phyloP scores from a whole-genome alignment of 2,329 filamentous ascomycete species.

The Hymenoscyphus occultus region DNA sequence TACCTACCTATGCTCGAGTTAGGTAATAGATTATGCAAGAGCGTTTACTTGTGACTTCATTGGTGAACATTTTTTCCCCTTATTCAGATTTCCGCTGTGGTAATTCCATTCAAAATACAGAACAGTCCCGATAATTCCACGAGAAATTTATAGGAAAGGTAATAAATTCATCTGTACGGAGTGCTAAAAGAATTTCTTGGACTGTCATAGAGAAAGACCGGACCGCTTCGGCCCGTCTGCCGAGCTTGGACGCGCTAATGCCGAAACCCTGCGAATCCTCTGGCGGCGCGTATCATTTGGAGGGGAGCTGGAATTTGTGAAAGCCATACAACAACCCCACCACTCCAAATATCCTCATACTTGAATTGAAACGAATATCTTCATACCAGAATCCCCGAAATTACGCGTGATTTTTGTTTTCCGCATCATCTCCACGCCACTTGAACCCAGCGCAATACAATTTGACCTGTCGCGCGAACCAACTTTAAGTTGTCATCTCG shows the following conservation, averaged over 20 bases:
- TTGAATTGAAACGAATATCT: not conserved
- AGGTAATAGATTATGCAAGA: too few relatives aligned
- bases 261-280: not conserved
- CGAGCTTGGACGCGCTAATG: not conserved
- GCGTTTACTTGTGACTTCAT: too few relatives aligned
- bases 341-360: not conserved
- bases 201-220: not conserved
- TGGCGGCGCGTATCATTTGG: not conserved
- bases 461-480: not conserved
- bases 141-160: too few relatives aligned
- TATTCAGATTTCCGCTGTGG: too few relatives aligned
- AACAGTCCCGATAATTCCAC: too few relatives aligned
- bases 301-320: not conserved
- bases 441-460: not conserved
- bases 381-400: not conserved
- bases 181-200: too few relatives aligned
- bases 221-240: not conserved
- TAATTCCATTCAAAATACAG: too few relatives aligned
- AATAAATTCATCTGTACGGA: too few relatives aligned
- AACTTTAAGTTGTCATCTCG: conserved; percentile 17
- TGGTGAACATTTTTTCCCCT: too few relatives aligned
- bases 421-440: not conserved
- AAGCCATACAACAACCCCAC: not conserved
- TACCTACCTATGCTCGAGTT: too few relatives aligned
- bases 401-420: not conserved